A percentile compares a stretch with the other conserved stretches of the same genome.
Evolutionary conservation across 139 green algal species (phyloP).

Genomic region (Chlorella sp.): DNA sequence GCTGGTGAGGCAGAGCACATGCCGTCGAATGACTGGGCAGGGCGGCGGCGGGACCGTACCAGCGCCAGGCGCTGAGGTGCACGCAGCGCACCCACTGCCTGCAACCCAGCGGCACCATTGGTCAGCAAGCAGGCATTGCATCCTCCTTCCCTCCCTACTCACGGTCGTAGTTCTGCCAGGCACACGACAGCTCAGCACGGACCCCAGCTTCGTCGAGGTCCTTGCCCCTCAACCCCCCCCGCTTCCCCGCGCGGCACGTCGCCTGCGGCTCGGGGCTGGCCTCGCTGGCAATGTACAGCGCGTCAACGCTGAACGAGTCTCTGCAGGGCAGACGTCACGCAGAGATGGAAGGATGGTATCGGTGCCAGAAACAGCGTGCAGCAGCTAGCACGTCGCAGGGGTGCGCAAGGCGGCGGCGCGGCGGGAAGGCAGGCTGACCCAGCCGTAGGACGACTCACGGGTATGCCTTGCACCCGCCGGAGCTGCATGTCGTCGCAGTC

Average conservation of each 20-base stretch:
- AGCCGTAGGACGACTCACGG: neutral
- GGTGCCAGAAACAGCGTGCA: neutral
- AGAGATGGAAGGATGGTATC: too few relatives aligned
- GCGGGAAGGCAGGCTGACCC: neutral
- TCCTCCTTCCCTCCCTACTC: neutral
- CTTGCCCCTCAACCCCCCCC: neutral
- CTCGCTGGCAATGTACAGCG: neutral
- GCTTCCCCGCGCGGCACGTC: neutral
- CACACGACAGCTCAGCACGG: neutral
- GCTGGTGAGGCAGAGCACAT: too few relatives aligned
- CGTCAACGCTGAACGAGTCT: neutral
- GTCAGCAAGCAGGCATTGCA: too few relatives aligned
- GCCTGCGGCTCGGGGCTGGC: neutral
- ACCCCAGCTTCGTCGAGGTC: neutral
- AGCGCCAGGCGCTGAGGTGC: too few relatives aligned
- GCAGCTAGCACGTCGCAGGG: neutral
- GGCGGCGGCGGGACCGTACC: too few relatives aligned
- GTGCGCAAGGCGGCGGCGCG: neutral
- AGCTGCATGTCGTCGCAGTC: neutral
- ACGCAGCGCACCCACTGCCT: too few relatives aligned
- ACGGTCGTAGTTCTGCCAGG: slow-evolving; percentile 28
- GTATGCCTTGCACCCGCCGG: neutral
- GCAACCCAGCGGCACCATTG: too few relatives aligned
- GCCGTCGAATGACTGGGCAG: too few relatives aligned
- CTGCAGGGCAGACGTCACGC: neutral